Percentiles rank a stretch among this genome's conserved stretches.
These are phyloP conservation scores for Linnemannia schmuckeri DNA, from an alignment of 192 early-diverging fungal genomes.

Conservation along the genomic window DNA sequence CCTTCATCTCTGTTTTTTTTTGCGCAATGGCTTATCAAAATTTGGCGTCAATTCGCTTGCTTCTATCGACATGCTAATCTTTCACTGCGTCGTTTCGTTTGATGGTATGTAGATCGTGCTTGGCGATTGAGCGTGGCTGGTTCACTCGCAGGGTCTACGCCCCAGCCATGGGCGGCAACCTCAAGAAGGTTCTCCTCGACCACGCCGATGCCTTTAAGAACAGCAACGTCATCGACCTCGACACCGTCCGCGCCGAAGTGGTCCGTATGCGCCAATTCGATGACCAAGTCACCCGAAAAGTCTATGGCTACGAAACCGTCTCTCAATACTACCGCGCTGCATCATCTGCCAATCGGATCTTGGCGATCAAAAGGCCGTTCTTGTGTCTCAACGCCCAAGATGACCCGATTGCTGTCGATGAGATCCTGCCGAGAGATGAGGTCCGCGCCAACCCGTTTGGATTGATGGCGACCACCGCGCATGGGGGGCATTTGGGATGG, in stretches of 20 bases:
- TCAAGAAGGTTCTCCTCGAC: conserved; percentile 58
- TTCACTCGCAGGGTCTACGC: conserved; percentile 61
- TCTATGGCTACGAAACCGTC: conserved; percentile 85
- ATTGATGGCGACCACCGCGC: conserved; percentile 80
- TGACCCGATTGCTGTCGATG: conserved; percentile 84
- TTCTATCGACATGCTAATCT: neutral
- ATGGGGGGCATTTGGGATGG: conserved; percentile 96
- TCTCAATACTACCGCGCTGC: conserved; percentile 83
- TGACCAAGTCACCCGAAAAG: conserved; percentile 75
- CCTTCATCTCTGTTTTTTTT: neutral
- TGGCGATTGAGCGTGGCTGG: conserved; percentile 51
- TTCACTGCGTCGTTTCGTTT: conserved; percentile 16
- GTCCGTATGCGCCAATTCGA: conserved; percentile 88
- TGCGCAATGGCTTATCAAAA: neutral
- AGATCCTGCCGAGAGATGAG: conserved; percentile 80
- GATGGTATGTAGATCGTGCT: conserved; percentile 55
- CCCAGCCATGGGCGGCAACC: conserved; percentile 61
- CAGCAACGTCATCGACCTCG: conserved; percentile 26
- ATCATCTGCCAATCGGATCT: conserved; percentile 70
- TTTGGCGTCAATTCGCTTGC: neutral
- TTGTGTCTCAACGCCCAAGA: conserved; percentile 87
- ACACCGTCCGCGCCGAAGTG: conserved; percentile 60
- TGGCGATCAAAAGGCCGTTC: conserved; percentile 79
- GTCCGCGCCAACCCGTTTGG: conserved; percentile 82
- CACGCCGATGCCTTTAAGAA: conserved; percentile 45